A percentile compares a stretch with the other conserved stretches of the same genome.
phyloP scores from a whole-genome alignment of 2,329 filamentous ascomycete genomes.

The Pyrenochaeta sp. region DNA sequence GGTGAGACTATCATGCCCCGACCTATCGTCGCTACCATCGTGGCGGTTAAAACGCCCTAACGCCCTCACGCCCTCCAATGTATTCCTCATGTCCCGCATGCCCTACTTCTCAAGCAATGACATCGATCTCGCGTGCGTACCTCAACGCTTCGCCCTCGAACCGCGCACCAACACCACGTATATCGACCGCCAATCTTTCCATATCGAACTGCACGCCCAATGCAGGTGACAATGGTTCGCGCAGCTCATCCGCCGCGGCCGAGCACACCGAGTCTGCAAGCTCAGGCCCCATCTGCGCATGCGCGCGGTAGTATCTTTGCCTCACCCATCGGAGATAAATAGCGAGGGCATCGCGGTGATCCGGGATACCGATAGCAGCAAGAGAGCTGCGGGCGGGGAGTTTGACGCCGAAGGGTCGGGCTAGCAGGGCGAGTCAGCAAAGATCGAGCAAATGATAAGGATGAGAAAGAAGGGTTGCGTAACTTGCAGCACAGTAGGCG shows the following conservation, averaged over 20 bases:
- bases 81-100: too few relatives aligned
- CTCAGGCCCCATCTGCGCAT: neutral
- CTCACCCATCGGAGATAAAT: constrained; percentile 33
- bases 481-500: neutral
- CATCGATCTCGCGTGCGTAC: constrained; percentile 14
- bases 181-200: constrained; percentile 2
- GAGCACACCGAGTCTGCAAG: neutral
- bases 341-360: constrained; percentile 30
- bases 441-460: neutral
- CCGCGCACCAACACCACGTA: constrained; percentile 7
- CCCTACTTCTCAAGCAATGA: constrained; percentile 8
- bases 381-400: constrained; percentile 24
- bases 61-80: neutral
- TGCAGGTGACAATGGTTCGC: neutral
- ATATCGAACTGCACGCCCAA: neutral
- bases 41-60: neutral
- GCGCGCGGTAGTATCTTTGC: constrained; percentile 18
- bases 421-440: constrained; percentile 3
- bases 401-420: constrained; percentile 6
- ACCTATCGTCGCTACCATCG: neutral
- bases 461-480: neutral
- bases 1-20: neutral
- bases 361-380: constrained; percentile 28
- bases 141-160: constrained; percentile 7
- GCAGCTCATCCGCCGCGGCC: neutral